These are phyloP conservation scores for Grosmannia serpens DNA, from an alignment of 2,329 filamentous ascomycete genomes.

Conservation along the genomic window DNA sequence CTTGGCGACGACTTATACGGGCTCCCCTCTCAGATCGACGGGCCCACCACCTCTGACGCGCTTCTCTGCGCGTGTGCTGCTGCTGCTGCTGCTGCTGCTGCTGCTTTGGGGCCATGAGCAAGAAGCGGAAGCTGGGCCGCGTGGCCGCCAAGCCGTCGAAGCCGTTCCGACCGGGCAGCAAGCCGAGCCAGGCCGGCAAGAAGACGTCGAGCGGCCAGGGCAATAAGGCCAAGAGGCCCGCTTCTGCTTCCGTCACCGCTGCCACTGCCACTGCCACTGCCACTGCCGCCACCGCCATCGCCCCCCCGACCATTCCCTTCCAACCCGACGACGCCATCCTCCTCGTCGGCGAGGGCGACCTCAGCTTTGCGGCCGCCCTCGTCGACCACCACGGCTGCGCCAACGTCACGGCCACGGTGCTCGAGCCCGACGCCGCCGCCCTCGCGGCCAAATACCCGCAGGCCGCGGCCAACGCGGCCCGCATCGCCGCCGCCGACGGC, in stretches of 20 bases:
- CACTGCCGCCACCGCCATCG: neutral
- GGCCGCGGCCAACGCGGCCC: conserved; percentile 44
- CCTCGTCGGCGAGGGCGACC: conserved; percentile 68
- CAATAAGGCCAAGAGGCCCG: neutral
- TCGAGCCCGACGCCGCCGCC: conserved; percentile 44
- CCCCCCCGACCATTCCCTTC: conserved; percentile 53
- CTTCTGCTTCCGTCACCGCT: no score
- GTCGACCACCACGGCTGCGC: conserved; percentile 53
- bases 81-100: no score
- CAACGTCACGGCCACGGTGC: conserved; percentile 57
- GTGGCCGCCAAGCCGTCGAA: conserved; percentile 2
- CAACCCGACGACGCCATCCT: conserved; percentile 54
- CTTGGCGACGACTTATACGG: neutral
- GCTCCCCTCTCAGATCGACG: neutral
- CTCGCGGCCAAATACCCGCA: conserved; percentile 67
- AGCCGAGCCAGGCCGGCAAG: neutral
- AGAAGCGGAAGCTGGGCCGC: conserved; percentile 30
- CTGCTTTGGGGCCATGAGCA: conserved; percentile 26
- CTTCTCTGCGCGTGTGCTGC: neutral
- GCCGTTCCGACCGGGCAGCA: neutral
- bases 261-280: conserved; percentile 1
- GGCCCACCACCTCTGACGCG: neutral
- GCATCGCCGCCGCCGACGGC: conserved; percentile 33
- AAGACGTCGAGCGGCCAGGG: neutral
- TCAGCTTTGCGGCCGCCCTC: conserved; percentile 63